Percentiles rank a stretch among this genome's conserved stretches.
phyloP scores from a whole-genome alignment of 495 filamentous ascomycete genomes.

The Aspergillus saccharolyticus region DNA sequence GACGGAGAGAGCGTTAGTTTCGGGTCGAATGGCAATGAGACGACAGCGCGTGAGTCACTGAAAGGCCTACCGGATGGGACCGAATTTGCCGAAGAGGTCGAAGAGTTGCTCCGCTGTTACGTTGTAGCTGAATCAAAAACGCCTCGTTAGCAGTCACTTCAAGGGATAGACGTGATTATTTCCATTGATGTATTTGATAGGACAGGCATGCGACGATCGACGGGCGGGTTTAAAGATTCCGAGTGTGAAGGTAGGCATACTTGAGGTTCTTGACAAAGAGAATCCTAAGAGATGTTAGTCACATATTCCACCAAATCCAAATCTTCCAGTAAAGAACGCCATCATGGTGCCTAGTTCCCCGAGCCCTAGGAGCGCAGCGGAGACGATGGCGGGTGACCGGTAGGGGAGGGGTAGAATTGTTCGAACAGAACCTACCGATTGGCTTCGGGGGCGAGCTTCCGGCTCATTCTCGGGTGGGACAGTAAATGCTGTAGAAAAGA shows the following conservation, averaged over 20 bases:
- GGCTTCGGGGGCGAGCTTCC: constrained; percentile 92
- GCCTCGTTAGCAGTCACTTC: constrained; percentile 12
- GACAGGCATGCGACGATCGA: constrained; percentile 7
- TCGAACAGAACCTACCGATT: constrained; percentile 64
- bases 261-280: constrained; percentile 98
- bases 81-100: constrained; percentile 92
- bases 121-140: constrained; percentile 65
- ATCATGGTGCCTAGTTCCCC: constrained; percentile 21
- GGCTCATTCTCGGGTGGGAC: constrained; percentile 44
- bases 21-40: neutral
- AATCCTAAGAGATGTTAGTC: constrained; percentile 54
- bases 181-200: neutral
- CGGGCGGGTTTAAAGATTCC: constrained; percentile 7
- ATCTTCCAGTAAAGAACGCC: neutral
- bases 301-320: neutral
- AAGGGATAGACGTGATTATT: neutral
- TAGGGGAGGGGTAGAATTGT: constrained; percentile 30
- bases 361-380: constrained; percentile 8
- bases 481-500: constrained; percentile 11
- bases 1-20: constrained; percentile 28
- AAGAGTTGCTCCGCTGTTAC: constrained; percentile 91
- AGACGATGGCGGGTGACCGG: constrained; percentile 9
- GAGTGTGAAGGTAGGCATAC: constrained; percentile 45
- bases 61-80: constrained; percentile 74
- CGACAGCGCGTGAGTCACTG: neutral